These are phyloP conservation scores for Microdochium trichocladiopsis DNA, from an alignment of 2,329 filamentous ascomycete species.

Conservation along the genomic window DNA sequence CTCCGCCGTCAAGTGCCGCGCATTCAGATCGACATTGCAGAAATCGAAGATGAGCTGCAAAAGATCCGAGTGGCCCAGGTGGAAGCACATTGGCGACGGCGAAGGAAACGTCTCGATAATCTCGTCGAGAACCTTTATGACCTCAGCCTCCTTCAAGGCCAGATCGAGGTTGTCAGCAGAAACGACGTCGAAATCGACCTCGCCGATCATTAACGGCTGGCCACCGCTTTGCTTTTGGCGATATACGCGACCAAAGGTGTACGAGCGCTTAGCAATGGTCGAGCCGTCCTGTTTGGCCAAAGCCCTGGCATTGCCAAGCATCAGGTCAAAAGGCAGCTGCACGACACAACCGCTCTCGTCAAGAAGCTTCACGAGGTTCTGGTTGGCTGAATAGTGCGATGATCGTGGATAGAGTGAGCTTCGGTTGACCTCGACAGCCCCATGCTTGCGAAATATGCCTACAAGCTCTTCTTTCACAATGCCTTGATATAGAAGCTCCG, in stretches of 20 bases:
- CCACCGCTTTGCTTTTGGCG: conserved; percentile 72
- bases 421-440: conserved; percentile 73
- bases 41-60: conserved; percentile 85
- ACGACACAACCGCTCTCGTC: conserved; percentile 81
- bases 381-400: conserved; percentile 57
- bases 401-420: conserved; percentile 77
- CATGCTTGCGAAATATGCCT: conserved; percentile 80
- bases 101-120: conserved; percentile 76
- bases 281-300: conserved; percentile 64
- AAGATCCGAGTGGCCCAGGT: conserved; percentile 82
- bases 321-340: conserved; percentile 91
- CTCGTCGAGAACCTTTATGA: conserved; percentile 91
- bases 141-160: conserved; percentile 85
- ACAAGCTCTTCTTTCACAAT: conserved; percentile 68
- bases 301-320: conserved; percentile 77
- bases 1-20: conserved; percentile 70
- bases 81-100: conserved; percentile 75
- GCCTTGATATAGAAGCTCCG: conserved; percentile 62
- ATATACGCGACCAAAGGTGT: conserved; percentile 83
- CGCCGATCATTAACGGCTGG: conserved; percentile 74
- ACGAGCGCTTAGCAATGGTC: conserved; percentile 65
- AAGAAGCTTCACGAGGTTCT: conserved; percentile 71
- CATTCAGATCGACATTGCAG: conserved; percentile 67
- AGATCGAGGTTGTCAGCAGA: conserved; percentile 74
- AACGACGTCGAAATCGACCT: conserved; percentile 96